Conservation (phyloP, 1,284 basidiomycete genomes). For the Binderoboletus segoi region DNA sequence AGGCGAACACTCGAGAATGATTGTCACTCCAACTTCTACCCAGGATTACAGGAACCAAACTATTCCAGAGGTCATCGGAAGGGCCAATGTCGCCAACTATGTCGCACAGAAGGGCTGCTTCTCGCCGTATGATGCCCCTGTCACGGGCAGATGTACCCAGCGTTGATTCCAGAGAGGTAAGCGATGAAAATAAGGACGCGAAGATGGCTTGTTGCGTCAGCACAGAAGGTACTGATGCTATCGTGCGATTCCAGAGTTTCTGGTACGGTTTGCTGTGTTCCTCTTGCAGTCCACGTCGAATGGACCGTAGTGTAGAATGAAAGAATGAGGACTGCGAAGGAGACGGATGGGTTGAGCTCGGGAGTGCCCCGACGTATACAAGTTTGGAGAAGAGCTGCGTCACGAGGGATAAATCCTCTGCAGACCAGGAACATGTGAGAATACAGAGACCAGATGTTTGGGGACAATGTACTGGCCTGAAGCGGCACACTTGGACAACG, state of each 20-base stretch:
- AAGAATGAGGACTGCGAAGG: constrained; percentile 72
- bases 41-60: constrained; percentile 50
- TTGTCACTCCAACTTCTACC: constrained; percentile 59
- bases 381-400: constrained; percentile 65
- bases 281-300: constrained; percentile 46
- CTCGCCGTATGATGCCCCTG: constrained; percentile 51
- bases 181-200: constrained; percentile 55
- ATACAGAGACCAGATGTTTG: neutral
- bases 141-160: constrained; percentile 30
- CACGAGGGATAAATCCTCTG: constrained; percentile 37
- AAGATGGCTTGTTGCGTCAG: constrained; percentile 58
- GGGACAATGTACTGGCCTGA: constrained; percentile 33
- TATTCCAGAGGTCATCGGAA: constrained; percentile 55
- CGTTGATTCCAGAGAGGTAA: constrained; percentile 35
- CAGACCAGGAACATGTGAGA: constrained; percentile 14
- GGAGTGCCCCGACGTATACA: constrained; percentile 66
- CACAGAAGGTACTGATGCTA: constrained; percentile 54
- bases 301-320: constrained; percentile 45
- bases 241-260: constrained; percentile 50
- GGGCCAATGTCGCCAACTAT: constrained; percentile 52
- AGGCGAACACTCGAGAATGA: constrained; percentile 62
- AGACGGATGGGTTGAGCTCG: constrained; percentile 44
- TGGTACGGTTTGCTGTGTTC: constrained; percentile 41
- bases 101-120: constrained; percentile 49
- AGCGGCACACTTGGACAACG: constrained; percentile 28